Conservation (phyloP, 2,329 filamentous ascomycete genomes). For the Malbranchea cinnamomea region DNA sequence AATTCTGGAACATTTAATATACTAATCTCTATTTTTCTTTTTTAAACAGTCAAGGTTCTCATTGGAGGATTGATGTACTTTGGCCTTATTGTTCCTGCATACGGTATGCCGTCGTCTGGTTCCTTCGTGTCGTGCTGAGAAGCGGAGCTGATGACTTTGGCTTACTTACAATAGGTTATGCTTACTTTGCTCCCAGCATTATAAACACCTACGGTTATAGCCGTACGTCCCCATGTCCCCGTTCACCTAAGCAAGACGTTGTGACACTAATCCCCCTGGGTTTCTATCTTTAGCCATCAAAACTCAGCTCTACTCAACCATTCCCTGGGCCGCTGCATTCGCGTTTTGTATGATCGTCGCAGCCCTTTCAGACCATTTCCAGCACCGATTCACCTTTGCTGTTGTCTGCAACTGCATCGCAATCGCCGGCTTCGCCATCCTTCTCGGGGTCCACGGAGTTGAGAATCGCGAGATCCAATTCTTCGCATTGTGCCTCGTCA, state of each 20-base stretch:
- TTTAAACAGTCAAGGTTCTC: slow-evolving; percentile 51
- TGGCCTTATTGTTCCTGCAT: slow-evolving; percentile 61
- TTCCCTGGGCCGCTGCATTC: slow-evolving; percentile 58
- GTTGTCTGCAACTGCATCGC: slow-evolving; percentile 52
- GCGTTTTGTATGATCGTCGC: slow-evolving; percentile 64
- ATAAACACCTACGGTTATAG: slow-evolving; percentile 51
- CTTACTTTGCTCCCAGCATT: slow-evolving; percentile 62
- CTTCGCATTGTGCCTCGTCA: slow-evolving; percentile 65
- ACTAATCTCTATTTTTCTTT: slow-evolving; percentile 11
- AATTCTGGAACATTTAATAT: no score
- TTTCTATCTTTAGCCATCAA: slow-evolving; percentile 34
- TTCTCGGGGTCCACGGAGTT: slow-evolving; percentile 52
- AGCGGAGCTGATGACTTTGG: neutral
- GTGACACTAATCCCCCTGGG: no score
- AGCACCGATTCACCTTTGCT: slow-evolving; percentile 62
- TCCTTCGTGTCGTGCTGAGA: neutral
- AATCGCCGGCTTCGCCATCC: slow-evolving; percentile 60
- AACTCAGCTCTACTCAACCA: slow-evolving; percentile 37
- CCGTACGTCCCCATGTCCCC: slow-evolving; percentile 15
- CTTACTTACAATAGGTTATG: slow-evolving; percentile 36
- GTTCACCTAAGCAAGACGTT: neutral
- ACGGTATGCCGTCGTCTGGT: slow-evolving; percentile 33
- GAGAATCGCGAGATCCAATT: slow-evolving; percentile 52
- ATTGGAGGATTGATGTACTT: slow-evolving; percentile 70
- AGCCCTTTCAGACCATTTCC: slow-evolving; percentile 51